Conservation (phyloP, 176 grass and related monocot genomes). For the Carex kokanica region DNA sequence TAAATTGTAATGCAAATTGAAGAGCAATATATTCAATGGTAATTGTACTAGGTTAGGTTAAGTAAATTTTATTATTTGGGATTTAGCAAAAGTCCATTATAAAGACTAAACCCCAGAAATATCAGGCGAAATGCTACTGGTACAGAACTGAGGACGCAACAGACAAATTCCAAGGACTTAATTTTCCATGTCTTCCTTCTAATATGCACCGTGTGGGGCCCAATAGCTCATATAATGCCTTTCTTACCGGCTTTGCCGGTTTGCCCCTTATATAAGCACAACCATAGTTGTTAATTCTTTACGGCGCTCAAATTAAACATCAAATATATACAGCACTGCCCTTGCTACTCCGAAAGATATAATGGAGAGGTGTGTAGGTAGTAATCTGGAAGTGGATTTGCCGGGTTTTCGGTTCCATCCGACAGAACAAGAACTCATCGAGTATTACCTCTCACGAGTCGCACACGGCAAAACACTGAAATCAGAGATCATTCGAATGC, state of each 20-base stretch:
- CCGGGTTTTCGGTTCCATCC: constrained; percentile 91
- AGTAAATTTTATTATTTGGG: neutral
- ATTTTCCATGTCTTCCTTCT: constrained; percentile 4
- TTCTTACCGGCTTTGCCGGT: neutral
- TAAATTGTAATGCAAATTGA: too few relatives aligned
- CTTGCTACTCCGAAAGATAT: neutral
- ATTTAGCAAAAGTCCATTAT: neutral
- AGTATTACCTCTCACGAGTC: constrained; percentile 61
- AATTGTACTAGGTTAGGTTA: too few relatives aligned
- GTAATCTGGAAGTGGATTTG: constrained; percentile 41
- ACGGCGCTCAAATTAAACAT: neutral
- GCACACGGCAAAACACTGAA: constrained; percentile 57
- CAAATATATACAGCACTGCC: neutral
- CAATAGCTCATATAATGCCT: neutral
- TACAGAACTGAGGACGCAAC: neutral
- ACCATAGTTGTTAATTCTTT: neutral
- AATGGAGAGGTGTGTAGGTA: constrained; percentile 2
- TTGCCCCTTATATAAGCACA: constrained; percentile 15
- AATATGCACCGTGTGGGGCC: neutral
- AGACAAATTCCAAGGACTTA: neutral
- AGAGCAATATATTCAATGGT: too few relatives aligned
- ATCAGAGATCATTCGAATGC: constrained; percentile 72
- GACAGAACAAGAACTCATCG: constrained; percentile 84
- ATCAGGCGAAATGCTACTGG: neutral
- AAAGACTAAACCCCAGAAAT: neutral